Percentiles rank a stretch among this genome's conserved stretches.
Evolutionary conservation across 2,329 filamentous ascomycete species (phyloP).

Genomic region (Epichloe aotearoae): DNA sequence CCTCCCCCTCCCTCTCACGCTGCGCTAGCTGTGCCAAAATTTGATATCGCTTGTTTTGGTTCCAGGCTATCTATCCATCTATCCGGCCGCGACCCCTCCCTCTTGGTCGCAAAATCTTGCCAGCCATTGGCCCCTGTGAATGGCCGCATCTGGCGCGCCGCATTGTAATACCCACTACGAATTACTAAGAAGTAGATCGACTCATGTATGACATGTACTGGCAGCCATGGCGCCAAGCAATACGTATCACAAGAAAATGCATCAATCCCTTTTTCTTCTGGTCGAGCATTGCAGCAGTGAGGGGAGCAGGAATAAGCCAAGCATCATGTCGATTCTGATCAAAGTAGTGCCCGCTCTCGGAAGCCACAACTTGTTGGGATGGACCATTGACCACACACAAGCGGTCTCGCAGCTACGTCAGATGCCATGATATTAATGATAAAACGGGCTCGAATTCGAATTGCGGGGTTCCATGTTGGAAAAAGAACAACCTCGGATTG

Average conservation of each 20-base stretch:
- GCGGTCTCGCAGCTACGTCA: too few relatives aligned
- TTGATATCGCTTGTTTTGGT: neutral
- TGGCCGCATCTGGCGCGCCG: neutral
- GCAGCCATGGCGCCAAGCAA: neutral
- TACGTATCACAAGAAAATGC: too few relatives aligned
- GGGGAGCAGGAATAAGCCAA: too few relatives aligned
- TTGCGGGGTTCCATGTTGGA: neutral
- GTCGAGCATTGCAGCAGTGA: too few relatives aligned
- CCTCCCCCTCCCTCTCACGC: neutral
- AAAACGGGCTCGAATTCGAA: neutral
- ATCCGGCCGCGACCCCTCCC: neutral
- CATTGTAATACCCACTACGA: neutral
- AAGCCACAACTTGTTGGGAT: neutral
- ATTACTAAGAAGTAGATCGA: neutral
- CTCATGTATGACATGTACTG: neutral
- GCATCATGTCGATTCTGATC: too few relatives aligned
- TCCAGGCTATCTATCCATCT: neutral
- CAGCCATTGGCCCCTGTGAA: neutral
- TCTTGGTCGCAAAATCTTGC: neutral
- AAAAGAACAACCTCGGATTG: neutral
- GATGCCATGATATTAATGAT: too few relatives aligned
- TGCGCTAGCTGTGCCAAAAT: neutral
- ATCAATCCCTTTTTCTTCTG: too few relatives aligned
- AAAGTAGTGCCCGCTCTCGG: too few relatives aligned
- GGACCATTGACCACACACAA: too few relatives aligned